Conservation (phyloP, 1,139 yeast species). For the Pichia sp. region DNA sequence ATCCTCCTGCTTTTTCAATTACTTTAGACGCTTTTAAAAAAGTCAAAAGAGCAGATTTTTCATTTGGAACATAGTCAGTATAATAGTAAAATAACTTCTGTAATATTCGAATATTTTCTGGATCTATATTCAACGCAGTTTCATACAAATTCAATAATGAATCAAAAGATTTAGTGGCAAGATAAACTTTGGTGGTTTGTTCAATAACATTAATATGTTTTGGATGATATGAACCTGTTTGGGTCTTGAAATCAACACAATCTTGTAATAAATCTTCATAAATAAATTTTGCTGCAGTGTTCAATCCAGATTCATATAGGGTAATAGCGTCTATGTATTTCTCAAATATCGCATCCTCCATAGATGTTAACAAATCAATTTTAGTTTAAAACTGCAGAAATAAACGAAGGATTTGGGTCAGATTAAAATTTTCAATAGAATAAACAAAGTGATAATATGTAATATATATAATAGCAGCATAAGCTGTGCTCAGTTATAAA, state of each 20-base stretch:
- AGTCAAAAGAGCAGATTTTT: slow-evolving; percentile 9
- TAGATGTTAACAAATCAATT: too few species aligned
- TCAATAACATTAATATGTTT: slow-evolving; percentile 4
- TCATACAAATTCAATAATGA: slow-evolving; percentile 3
- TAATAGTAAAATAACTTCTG: slow-evolving; percentile 3
- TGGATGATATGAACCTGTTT: background rate
- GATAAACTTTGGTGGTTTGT: slow-evolving; percentile 6
- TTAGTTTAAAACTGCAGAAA: too few species aligned
- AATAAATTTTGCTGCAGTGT: slow-evolving; percentile 1
- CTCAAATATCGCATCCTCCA: slow-evolving; percentile 2
- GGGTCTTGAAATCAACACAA: background rate
- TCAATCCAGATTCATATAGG: slow-evolving; percentile 8
- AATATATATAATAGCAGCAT: too few species aligned
- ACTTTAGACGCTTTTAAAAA: background rate
- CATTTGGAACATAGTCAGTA: slow-evolving; percentile 4
- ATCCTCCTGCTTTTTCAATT: background rate
- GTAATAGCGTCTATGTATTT: slow-evolving; percentile 1
- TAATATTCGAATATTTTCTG: slow-evolving; percentile 5
- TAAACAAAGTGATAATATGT: too few species aligned
- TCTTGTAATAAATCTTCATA: slow-evolving; percentile 1
- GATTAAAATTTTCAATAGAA: too few species aligned
- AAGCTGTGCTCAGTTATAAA: too few species aligned
- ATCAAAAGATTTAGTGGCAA: background rate
- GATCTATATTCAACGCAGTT: slow-evolving; percentile 3
- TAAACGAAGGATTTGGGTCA: too few species aligned